Base-by-base conservation (phyloP, 2,329 filamentous ascomycete species). In the Aspergillus tubingensis region DNA sequence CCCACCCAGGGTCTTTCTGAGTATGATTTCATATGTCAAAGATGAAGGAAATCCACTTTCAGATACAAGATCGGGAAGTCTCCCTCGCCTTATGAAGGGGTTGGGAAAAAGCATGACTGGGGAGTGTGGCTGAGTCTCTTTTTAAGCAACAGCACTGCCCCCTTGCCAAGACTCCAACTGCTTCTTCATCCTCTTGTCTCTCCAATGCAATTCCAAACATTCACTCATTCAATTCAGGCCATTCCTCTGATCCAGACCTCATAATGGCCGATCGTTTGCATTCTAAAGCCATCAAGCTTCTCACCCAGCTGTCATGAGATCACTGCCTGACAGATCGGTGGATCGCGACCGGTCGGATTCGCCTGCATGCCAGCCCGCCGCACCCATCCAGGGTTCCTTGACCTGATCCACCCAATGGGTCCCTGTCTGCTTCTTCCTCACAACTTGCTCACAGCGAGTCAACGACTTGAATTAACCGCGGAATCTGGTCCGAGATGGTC, bases 51-150 rank as follows among this genome's bases (percentile, higher is more conserved):
- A 19, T 15, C 41, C 15, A 8, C 19, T 21, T n/a, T 10, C 5
- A n/a, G 41, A 23, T 13, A 10, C 19, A 21, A 23, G 2, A 21
- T 19, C 19, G 6, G 41, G 21, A 21, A 2, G 41, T 3, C 41
- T 13, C 19, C 10, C 41, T 44, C n/a, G 41, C 41, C 23, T 44
- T 44, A 21, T 23, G 41, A 44, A 21, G 41, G 41, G 41, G 32
- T 11, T 4, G 4, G 11, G 6, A 13, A 36, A 36, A 15, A 11
- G 23, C 7, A 8, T 50, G n/a, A 11, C 13, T 25, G 44, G 25
- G 25, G 44, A 52, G 11, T 53, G 50, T 53, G 50, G 50, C 50
- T 53, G 50, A 53, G 32, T 36, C 32, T 36, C 27, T 36, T 6
- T 11, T 36, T 15, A 36, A 36, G 32, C 10, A 17, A 13, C 11